Conservation (phyloP, 1,284 basidiomycete species). For the Irpex sp. region DNA sequence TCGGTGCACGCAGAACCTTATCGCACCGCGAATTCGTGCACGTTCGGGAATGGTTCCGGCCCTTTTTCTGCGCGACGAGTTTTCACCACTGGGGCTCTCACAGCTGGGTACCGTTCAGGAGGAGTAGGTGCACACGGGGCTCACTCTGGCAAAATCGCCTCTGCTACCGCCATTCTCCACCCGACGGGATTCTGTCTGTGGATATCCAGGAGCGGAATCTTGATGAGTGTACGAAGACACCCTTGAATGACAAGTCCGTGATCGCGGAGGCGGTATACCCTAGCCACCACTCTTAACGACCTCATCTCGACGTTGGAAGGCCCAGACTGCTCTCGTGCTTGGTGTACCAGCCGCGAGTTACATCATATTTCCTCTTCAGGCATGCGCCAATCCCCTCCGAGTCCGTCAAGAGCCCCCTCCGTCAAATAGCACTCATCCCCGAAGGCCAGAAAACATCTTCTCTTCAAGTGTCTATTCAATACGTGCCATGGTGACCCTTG, state of each 20-base stretch:
- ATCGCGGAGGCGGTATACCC: neutral
- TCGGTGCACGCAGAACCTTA: neutral
- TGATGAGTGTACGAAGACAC: neutral
- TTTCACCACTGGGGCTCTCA: neutral
- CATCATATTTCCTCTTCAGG: neutral
- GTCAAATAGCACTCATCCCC: neutral
- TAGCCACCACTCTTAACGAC: neutral
- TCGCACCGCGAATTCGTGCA: neutral
- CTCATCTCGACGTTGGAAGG: too few relatives aligned
- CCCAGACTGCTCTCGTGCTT: neutral
- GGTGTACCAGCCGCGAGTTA: neutral
- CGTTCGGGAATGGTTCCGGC: neutral
- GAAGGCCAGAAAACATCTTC: neutral
- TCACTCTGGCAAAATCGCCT: neutral
- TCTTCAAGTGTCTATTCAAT: neutral
- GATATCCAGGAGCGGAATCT: neutral
- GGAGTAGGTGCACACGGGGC: neutral
- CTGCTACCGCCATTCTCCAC: neutral
- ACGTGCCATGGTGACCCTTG: neutral
- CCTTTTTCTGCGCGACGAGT: neutral
- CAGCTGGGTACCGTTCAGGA: neutral
- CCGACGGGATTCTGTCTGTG: neutral
- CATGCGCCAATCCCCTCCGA: neutral
- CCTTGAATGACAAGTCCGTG: neutral
- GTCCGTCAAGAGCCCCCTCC: neutral